Evolutionary conservation across 495 filamentous ascomycete species (phyloP).

Genomic region (Hyaloscypha bicolor): DNA sequence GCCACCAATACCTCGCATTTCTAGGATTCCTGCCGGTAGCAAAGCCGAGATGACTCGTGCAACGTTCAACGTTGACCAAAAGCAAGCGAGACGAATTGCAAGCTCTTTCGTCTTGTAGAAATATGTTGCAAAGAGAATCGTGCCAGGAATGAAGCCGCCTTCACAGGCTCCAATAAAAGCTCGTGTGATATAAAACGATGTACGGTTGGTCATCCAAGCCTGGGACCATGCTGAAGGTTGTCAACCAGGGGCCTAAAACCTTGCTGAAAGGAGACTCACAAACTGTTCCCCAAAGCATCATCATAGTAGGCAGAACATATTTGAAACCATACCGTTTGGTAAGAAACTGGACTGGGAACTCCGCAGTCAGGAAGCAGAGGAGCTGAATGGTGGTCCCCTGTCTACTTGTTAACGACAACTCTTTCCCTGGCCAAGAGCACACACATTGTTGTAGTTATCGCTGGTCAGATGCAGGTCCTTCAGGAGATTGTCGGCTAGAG

Average conservation of each 20-base stretch:
- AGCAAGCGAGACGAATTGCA: conserved; percentile 64
- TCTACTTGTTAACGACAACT: not conserved
- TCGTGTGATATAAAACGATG: conserved; percentile 64
- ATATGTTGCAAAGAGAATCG: conserved; percentile 69
- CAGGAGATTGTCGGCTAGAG: conserved; percentile 57
- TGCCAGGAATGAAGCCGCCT: conserved; percentile 63
- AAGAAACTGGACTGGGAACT: conserved; percentile 42
- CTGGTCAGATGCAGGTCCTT: conserved; percentile 54
- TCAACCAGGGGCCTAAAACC: not conserved
- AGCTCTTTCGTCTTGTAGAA: conserved; percentile 75
- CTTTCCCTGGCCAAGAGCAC: not conserved
- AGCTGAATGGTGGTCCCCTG: conserved; percentile 41
- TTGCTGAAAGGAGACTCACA: conserved; percentile 10
- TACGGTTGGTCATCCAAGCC: conserved; percentile 52
- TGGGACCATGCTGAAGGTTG: conserved; percentile 34
- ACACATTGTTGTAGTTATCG: conserved; percentile 45
- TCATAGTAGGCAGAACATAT: conserved; percentile 35
- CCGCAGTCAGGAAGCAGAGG: conserved; percentile 38
- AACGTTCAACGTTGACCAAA: conserved; percentile 63
- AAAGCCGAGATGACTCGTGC: conserved; percentile 55
- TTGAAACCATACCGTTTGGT: conserved; percentile 38
- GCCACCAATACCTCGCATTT: conserved; percentile 50
- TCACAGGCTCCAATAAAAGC: conserved; percentile 71
- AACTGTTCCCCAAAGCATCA: conserved; percentile 53
- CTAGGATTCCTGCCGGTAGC: conserved; percentile 53